These are phyloP conservation scores for Gnomoniopsis sp. DNA, from an alignment of 2,329 filamentous ascomycete genomes.

Conservation along the genomic window DNA sequence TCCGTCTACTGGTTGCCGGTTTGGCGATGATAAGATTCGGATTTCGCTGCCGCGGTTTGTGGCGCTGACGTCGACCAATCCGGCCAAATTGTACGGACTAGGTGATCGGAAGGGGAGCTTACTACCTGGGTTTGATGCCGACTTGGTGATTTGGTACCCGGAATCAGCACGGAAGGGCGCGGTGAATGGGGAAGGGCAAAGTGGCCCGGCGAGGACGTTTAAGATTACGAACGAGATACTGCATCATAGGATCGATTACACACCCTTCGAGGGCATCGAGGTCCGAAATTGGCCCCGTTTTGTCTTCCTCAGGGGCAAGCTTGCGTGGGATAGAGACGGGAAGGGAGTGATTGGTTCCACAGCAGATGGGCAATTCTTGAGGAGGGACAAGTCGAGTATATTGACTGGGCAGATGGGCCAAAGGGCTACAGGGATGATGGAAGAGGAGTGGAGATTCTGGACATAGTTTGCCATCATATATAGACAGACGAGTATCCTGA, in stretches of 20 bases:
- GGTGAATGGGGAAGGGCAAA: not conserved
- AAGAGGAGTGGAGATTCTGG: constrained; percentile 16
- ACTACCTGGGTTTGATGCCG: constrained; percentile 51
- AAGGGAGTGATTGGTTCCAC: constrained; percentile 46
- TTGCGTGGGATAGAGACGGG: constrained; percentile 56
- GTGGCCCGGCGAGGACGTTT: constrained; percentile 24
- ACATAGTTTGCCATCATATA: too few relatives aligned
- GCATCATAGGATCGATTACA: constrained; percentile 62
- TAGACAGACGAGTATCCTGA: too few relatives aligned
- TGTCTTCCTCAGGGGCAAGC: constrained; percentile 54
- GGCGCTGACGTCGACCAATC: constrained; percentile 50
- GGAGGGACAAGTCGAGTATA: constrained; percentile 13
- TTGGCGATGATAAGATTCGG: constrained; percentile 24
- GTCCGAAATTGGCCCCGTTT: constrained; percentile 60
- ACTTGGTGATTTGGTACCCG: constrained; percentile 57
- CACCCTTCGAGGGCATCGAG: constrained; percentile 56
- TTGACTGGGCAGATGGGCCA: constrained; percentile 17
- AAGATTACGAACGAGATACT: constrained; percentile 49
- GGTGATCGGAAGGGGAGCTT: constrained; percentile 47
- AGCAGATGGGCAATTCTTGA: constrained; percentile 46
- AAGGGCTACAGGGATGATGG: constrained; percentile 10
- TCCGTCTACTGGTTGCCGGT: constrained; percentile 19
- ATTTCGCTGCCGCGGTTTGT: constrained; percentile 49
- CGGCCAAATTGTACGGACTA: constrained; percentile 56
- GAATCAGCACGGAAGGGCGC: constrained; percentile 17